These are phyloP conservation scores for Gastrolobium villosum DNA, from an alignment of 306 rosid genomes.

Conservation along the genomic window DNA sequence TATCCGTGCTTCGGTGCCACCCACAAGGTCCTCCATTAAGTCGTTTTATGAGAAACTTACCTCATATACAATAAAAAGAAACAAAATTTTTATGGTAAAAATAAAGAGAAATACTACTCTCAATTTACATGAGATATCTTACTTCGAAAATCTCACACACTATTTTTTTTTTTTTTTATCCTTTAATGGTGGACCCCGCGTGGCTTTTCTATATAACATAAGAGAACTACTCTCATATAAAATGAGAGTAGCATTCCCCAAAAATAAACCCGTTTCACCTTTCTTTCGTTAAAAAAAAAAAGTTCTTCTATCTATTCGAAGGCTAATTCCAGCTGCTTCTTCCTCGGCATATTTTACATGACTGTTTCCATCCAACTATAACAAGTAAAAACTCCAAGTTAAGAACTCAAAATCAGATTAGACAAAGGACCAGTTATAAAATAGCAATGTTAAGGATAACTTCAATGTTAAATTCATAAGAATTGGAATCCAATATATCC, in stretches of 20 bases:
- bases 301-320: constrained; percentile 98
- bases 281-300: constrained; percentile 99
- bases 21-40: no score
- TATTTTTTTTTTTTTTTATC: no score
- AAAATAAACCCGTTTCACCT: constrained; percentile 63
- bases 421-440: constrained; percentile 1
- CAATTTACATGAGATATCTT: no score
- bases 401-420: constrained; percentile 37
- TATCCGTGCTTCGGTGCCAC: no score
- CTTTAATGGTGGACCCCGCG: no score
- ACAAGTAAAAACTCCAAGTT: constrained; percentile 49
- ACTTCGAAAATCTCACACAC: no score
- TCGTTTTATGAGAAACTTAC: constrained; percentile 44
- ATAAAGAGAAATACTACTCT: no score
- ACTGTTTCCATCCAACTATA: constrained; percentile 97
- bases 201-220: no score
- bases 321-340: constrained; percentile 99
- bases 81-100: constrained; percentile 19
- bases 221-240: no score
- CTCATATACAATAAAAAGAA: constrained; percentile 40
- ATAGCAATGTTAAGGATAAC: constrained; percentile 13
- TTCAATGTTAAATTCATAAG: no score
- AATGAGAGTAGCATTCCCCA: no score
- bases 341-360: constrained; percentile 97
- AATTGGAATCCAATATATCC: no score